A percentile compares a stretch with the other conserved stretches of the same genome.
Conservation (phyloP, 345 rosid species). For the Hirschfeldia incana region DNA sequence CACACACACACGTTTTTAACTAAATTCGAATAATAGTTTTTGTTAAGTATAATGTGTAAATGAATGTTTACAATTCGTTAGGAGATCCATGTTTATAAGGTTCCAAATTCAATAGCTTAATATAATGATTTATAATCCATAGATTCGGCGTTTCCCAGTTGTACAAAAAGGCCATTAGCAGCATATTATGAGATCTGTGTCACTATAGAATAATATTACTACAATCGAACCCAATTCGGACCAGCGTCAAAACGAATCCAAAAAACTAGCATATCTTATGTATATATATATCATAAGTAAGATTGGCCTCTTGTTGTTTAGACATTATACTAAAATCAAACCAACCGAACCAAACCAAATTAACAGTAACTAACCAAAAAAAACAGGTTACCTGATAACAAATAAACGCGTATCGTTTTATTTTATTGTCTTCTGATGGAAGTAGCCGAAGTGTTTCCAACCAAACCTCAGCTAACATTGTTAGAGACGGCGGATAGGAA, state of each 20-base stretch:
- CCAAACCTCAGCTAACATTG: constrained; percentile 38
- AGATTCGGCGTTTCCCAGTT: neutral
- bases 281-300: neutral
- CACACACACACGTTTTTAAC: neutral
- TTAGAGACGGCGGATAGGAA: constrained; percentile 27
- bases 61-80: neutral
- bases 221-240: neutral
- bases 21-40: neutral
- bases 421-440: neutral
- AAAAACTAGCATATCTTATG: neutral
- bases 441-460: constrained; percentile 19
- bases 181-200: neutral
- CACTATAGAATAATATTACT: neutral
- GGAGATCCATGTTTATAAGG: neutral
- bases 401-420: neutral
- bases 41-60: neutral
- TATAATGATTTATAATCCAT: neutral
- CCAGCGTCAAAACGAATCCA: neutral
- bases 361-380: neutral
- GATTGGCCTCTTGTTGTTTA: neutral
- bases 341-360: constrained; percentile 6
- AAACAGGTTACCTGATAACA: neutral
- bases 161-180: neutral
- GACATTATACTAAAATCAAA: neutral
- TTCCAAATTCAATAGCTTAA: neutral